Percentiles rank a stretch among this genome's conserved stretches.
Conservation (phyloP, 768 basidiomycete species). For the Boletus sp. region DNA sequence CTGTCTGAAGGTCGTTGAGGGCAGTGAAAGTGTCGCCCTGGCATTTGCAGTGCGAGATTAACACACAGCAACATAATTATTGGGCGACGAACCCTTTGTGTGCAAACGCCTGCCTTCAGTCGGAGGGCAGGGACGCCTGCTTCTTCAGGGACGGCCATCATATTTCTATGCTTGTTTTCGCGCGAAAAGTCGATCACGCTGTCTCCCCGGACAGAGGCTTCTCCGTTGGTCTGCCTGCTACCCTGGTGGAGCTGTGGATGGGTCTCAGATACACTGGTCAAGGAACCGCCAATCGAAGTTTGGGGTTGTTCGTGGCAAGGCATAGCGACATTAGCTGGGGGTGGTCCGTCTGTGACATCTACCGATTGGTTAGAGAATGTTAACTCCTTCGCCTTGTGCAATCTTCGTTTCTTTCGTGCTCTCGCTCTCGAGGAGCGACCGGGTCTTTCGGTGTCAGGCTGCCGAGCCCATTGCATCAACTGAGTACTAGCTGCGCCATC, state of each 20-base stretch:
- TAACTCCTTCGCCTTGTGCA: slow-evolving; percentile 6
- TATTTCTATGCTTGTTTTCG: neutral
- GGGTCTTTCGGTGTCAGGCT: neutral
- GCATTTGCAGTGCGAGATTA: neutral
- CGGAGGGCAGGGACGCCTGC: neutral
- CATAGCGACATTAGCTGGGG: neutral
- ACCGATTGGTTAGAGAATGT: neutral
- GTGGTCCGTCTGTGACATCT: neutral
- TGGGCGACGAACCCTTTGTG: slow-evolving; percentile 25
- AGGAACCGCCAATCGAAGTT: neutral
- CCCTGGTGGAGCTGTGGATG: neutral
- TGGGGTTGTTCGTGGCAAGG: slow-evolving; percentile 3
- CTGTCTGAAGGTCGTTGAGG: slow-evolving; percentile 11
- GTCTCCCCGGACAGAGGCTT: neutral
- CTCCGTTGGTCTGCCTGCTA: neutral
- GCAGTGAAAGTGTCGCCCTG: slow-evolving; percentile 29
- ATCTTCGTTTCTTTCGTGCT: slow-evolving; percentile 16
- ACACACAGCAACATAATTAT: neutral
- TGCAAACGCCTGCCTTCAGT: slow-evolving; percentile 24
- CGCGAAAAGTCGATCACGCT: neutral
- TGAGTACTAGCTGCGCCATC: neutral
- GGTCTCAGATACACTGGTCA: neutral
- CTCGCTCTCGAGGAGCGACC: neutral
- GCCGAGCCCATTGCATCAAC: neutral
- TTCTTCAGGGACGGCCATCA: neutral